phyloP scores from a whole-genome alignment of 495 filamentous ascomycete genomes.

The Podospora comata region DNA sequence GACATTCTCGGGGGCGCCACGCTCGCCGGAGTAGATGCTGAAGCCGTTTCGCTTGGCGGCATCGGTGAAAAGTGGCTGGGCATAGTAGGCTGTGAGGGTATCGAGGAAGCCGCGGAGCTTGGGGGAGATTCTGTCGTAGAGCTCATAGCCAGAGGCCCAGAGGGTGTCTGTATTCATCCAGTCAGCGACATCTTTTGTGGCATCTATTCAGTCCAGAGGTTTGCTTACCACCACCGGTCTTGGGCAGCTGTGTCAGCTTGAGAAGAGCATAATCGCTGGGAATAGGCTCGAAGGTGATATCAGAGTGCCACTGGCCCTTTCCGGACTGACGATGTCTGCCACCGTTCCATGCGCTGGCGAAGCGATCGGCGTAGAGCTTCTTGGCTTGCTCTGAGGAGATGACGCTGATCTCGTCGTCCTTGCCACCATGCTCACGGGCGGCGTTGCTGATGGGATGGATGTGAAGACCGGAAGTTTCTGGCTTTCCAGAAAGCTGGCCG shows the following conservation, averaged over 20 bases:
- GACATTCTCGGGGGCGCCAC: conserved; percentile 67
- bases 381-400: conserved; percentile 61
- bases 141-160: conserved; percentile 73
- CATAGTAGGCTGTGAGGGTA: conserved; percentile 62
- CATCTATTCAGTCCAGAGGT: background rate
- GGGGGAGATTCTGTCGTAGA: conserved; percentile 70
- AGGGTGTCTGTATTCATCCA: conserved; percentile 54
- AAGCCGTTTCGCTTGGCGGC: conserved; percentile 55
- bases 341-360: conserved; percentile 17
- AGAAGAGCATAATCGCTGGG: conserved; percentile 65
- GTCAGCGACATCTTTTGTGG: background rate
- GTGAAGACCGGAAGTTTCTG: conserved; percentile 62
- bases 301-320: conserved; percentile 59
- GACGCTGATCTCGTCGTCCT: conserved; percentile 70
- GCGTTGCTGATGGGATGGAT: conserved; percentile 70
- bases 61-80: conserved; percentile 57
- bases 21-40: conserved; percentile 50
- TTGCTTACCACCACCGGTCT: conserved; percentile 63
- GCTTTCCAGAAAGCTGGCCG: conserved; percentile 64
- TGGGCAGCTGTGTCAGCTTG: conserved; percentile 59
- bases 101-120: conserved; percentile 67
- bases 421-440: conserved; percentile 53
- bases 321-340: conserved; percentile 39
- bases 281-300: conserved; percentile 66
- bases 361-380: conserved; percentile 50